A percentile compares a stretch with the other conserved stretches of the same genome.
phyloP scores from a whole-genome alignment of 129 eudicot species.

The Apium graveolens region DNA sequence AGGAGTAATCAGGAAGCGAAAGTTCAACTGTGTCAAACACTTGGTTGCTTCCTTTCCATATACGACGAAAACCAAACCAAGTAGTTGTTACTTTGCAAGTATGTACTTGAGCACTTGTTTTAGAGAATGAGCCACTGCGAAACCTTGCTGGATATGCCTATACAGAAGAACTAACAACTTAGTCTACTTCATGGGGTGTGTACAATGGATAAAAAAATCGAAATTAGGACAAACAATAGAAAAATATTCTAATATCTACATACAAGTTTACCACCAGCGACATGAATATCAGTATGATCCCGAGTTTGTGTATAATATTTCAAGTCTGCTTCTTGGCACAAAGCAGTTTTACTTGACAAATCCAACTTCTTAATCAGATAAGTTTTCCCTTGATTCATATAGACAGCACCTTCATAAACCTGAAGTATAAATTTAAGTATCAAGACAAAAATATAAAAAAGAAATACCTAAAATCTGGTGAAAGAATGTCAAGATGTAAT shows the following conservation, averaged over 20 bases:
- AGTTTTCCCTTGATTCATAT: constrained; percentile 89
- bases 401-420: constrained; percentile 98
- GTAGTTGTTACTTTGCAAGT: constrained; percentile 85
- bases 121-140: constrained; percentile 19
- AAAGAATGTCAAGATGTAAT: neutral
- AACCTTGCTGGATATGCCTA: constrained; percentile 69
- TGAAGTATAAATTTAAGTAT: constrained; percentile 23
- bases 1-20: constrained; percentile 75
- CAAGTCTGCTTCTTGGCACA: constrained; percentile 73
- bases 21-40: constrained; percentile 81
- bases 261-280: constrained; percentile 73
- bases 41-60: constrained; percentile 64
- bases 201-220: neutral
- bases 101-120: constrained; percentile 64
- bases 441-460: neutral
- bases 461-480: neutral
- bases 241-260: constrained; percentile 22
- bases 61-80: constrained; percentile 90
- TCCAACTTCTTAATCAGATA: constrained; percentile 72
- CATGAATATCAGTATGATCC: constrained; percentile 74
- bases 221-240: neutral
- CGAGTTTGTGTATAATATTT: constrained; percentile 87
- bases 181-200: neutral
- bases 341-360: constrained; percentile 63
- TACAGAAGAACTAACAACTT: constrained; percentile 8